These are phyloP conservation scores for Lyophyllum decastes DNA, from an alignment of 768 basidiomycete species.

Conservation along the genomic window DNA sequence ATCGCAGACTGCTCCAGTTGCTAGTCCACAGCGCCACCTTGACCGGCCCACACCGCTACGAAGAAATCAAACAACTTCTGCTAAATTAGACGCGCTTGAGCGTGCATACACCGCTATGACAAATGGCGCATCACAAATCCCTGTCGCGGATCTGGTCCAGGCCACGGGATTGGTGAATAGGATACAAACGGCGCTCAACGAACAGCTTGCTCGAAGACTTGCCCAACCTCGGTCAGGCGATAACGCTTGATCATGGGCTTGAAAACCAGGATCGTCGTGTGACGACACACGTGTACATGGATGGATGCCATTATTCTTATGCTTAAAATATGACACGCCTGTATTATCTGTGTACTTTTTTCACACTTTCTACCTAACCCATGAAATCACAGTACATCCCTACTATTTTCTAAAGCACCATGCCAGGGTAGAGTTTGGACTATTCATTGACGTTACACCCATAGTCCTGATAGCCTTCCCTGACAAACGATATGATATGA, in stretches of 20 bases:
- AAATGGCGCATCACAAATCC: constrained; percentile 47
- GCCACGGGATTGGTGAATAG: constrained; percentile 46
- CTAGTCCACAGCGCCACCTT: constrained; percentile 9
- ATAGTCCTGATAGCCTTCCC: constrained; percentile 63
- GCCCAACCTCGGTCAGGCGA: constrained; percentile 1
- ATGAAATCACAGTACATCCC: too few species aligned
- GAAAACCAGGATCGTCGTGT: too few species aligned
- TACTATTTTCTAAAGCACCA: neutral
- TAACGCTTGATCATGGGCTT: neutral
- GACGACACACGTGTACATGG: neutral
- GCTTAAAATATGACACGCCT: neutral
- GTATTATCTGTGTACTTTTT: neutral
- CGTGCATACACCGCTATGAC: constrained; percentile 44
- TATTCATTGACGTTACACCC: constrained; percentile 46
- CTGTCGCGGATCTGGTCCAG: constrained; percentile 48
- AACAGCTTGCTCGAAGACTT: constrained; percentile 42
- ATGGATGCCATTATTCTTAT: constrained; percentile 1
- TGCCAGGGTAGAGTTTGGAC: neutral
- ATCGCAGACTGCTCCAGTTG: constrained; percentile 6
- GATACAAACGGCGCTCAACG: constrained; percentile 47
- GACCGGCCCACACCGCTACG: constrained; percentile 24
- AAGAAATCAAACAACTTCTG: constrained; percentile 39
- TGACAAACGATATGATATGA: constrained; percentile 63
- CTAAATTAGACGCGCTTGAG: constrained; percentile 44
- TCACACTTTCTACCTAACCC: neutral